These are phyloP conservation scores for Sporothrix protearum DNA, from an alignment of 2,329 filamentous ascomycete species.

Conservation along the genomic window DNA sequence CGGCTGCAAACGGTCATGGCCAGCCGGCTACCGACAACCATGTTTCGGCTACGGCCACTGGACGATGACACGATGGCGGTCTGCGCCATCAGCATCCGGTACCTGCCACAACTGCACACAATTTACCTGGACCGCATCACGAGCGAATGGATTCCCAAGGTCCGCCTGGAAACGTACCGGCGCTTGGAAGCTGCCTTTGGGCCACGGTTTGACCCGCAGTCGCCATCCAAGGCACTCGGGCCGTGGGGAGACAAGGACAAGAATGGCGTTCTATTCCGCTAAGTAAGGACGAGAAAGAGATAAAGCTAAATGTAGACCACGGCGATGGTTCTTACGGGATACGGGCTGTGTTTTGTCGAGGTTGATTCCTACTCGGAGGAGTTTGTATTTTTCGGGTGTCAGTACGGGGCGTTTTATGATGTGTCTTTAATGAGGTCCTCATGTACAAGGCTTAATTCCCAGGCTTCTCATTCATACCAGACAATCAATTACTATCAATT, in stretches of 20 bases:
- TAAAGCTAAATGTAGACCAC: no score
- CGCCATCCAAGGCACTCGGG: conserved; percentile 15
- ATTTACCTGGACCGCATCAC: conserved; percentile 26
- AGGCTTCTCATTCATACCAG: background rate
- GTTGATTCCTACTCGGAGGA: background rate
- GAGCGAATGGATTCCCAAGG: conserved; percentile 25
- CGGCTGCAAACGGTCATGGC: conserved; percentile 29
- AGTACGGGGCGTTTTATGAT: background rate
- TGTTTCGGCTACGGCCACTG: conserved; percentile 49
- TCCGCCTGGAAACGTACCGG: conserved; percentile 23
- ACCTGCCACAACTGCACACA: conserved; percentile 26
- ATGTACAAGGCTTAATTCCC: background rate
- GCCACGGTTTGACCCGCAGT: conserved; percentile 26
- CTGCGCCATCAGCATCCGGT: conserved; percentile 45
- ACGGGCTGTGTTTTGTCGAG: background rate
- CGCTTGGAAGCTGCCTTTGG: conserved; percentile 24
- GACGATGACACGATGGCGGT: conserved; percentile 40
- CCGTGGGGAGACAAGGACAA: conserved; percentile 21
- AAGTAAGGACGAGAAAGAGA: background rate
- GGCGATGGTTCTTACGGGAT: no score
- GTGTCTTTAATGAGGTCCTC: background rate
- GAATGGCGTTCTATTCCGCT: background rate
- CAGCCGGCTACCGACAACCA: conserved; percentile 42
- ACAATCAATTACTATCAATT: background rate
- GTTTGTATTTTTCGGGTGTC: background rate